These are phyloP conservation scores for Geranomyces variabilis DNA, from an alignment of 192 early-diverging fungal genomes.

Conservation along the genomic window DNA sequence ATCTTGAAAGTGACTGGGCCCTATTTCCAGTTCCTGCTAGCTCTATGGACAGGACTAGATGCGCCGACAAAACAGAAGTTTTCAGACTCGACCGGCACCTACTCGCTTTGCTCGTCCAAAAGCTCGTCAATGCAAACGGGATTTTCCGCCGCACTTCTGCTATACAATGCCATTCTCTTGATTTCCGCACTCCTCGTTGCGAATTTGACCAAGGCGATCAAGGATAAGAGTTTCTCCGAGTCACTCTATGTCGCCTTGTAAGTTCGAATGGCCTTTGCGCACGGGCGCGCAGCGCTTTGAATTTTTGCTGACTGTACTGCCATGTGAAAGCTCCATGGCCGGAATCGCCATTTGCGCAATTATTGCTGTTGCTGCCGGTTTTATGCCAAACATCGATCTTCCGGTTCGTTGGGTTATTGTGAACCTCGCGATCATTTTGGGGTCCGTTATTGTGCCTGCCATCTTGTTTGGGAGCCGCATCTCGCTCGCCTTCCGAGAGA, in stretches of 20 bases:
- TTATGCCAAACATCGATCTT: conserved; percentile 7
- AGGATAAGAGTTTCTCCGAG: conserved; percentile 10
- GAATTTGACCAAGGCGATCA: conserved; percentile 1
- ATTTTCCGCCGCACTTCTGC: not conserved
- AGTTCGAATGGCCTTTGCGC: not conserved
- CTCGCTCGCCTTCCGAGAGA: not conserved
- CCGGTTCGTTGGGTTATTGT: not conserved
- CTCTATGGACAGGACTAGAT: conserved; percentile 5
- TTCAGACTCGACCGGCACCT: not conserved
- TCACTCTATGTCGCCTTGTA: conserved; percentile 1
- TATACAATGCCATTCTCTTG: conserved; percentile 5
- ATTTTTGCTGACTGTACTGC: not conserved
- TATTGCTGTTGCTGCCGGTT: conserved; percentile 4
- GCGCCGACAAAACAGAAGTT: conserved; percentile 1
- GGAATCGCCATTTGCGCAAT: conserved; percentile 4
- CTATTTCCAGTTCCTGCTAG: conserved; percentile 3
- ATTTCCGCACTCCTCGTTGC: conserved; percentile 10
- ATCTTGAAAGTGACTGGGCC: too few species aligned
- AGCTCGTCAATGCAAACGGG: not conserved
- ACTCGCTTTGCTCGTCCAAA: not conserved
- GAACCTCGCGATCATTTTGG: not conserved
- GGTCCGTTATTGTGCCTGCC: not conserved
- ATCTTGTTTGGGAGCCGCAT: conserved; percentile 1
- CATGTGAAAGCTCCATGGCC: not conserved
- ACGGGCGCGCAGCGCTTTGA: not conserved